Evolutionary conservation across 176 grass and related monocot genomes (phyloP).

Genomic region (Canna indica): DNA sequence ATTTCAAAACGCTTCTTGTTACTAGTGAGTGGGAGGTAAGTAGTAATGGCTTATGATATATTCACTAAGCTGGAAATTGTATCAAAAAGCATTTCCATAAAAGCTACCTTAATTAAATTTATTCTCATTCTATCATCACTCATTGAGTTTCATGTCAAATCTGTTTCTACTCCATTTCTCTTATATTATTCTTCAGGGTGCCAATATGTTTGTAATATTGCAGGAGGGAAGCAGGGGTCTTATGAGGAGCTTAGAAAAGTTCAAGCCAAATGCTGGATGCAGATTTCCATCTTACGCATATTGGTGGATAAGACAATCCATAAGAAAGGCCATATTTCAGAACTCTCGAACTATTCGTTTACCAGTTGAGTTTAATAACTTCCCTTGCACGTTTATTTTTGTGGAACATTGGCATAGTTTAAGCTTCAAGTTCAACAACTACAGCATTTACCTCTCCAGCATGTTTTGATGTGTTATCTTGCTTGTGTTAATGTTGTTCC

Average conservation of each 20-base stretch:
- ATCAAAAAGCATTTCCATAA: background rate
- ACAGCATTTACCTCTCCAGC: background rate
- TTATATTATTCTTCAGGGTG: background rate
- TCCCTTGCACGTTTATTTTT: background rate
- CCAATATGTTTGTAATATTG: background rate
- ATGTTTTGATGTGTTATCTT: background rate
- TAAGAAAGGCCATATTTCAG: slow-evolving; percentile 75
- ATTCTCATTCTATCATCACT: too few relatives aligned
- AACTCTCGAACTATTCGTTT: slow-evolving; percentile 70
- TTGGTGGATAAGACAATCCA: slow-evolving; percentile 82
- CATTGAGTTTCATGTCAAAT: too few relatives aligned
- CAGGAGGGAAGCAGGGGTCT: slow-evolving; percentile 79
- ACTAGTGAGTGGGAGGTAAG: background rate
- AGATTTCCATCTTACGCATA: slow-evolving; percentile 77
- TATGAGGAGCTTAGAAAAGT: slow-evolving; percentile 88
- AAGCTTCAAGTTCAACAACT: background rate
- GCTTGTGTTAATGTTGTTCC: background rate
- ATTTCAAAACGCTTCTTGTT: too few relatives aligned
- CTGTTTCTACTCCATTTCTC: background rate
- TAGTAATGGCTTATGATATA: background rate
- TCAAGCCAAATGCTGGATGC: slow-evolving; percentile 66
- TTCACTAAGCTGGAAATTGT: background rate
- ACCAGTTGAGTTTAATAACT: slow-evolving; percentile 36
- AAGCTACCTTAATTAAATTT: background rate
- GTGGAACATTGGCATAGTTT: background rate